phyloP scores from a whole-genome alignment of 805 yeast species.

The Cyberlindnera petersonii region DNA sequence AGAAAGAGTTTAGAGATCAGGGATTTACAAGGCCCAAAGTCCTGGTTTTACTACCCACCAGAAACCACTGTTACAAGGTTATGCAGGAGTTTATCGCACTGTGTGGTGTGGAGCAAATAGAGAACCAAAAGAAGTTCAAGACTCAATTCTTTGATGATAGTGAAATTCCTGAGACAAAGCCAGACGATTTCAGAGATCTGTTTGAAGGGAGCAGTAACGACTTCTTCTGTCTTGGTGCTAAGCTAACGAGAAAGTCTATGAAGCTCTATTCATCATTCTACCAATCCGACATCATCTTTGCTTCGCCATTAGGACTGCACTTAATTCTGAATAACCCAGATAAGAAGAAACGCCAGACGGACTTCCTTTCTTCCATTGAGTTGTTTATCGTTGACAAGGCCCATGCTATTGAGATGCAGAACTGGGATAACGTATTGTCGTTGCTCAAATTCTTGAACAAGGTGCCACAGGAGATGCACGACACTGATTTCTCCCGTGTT shows the following conservation, averaged over 20 bases:
- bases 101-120: slow-evolving; percentile 71
- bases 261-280: slow-evolving; percentile 82
- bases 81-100: slow-evolving; percentile 57
- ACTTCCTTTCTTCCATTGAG: slow-evolving; percentile 87
- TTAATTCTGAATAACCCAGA: slow-evolving; percentile 68
- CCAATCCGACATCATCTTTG: slow-evolving; percentile 79
- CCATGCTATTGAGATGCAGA: slow-evolving; percentile 85
- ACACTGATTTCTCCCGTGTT: slow-evolving; percentile 86
- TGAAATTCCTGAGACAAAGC: slow-evolving; percentile 49
- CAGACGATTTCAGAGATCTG: slow-evolving; percentile 73
- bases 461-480: slow-evolving; percentile 75
- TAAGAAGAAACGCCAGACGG: slow-evolving; percentile 59
- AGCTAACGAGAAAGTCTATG: slow-evolving; percentile 82
- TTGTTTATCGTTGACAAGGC: slow-evolving; percentile 75
- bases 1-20: slow-evolving; percentile 77
- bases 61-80: slow-evolving; percentile 69
- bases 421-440: slow-evolving; percentile 78
- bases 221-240: slow-evolving; percentile 85
- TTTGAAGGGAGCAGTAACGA: slow-evolving; percentile 92
- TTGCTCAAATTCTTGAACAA: slow-evolving; percentile 66
- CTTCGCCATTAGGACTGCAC: slow-evolving; percentile 87
- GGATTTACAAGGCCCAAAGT: slow-evolving; percentile 95
- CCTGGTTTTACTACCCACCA: slow-evolving; percentile 76
- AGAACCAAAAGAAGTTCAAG: slow-evolving; percentile 72
- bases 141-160: slow-evolving; percentile 60